Conservation (phyloP, 225 moss, liverwort and hornwort species). For the Lunularia cruciata region DNA sequence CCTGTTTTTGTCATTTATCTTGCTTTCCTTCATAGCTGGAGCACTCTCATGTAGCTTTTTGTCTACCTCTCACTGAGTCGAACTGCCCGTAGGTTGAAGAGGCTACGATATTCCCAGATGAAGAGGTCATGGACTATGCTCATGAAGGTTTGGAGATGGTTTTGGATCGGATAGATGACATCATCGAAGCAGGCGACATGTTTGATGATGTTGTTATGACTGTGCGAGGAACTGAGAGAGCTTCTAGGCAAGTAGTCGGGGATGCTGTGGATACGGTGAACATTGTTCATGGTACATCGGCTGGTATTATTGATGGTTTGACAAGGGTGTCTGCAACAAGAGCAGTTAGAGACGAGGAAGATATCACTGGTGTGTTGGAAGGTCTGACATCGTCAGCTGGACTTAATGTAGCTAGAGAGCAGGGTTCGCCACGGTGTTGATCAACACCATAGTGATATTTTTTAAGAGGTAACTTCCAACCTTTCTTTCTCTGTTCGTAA, state of each 20-base stretch:
- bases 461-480: no score
- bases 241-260: constrained; percentile 11
- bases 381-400: background rate
- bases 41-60: background rate
- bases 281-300: background rate
- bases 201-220: constrained; percentile 22
- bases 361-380: background rate
- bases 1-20: background rate
- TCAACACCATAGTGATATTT: no score
- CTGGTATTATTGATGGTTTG: background rate
- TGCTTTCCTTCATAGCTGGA: background rate
- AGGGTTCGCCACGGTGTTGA: no score
- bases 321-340: constrained; percentile 19
- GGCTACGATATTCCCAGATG: constrained; percentile 26
- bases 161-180: constrained; percentile 37
- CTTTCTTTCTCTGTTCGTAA: no score
- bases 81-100: constrained; percentile 31
- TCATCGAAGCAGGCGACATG: constrained; percentile 43
- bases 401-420: background rate
- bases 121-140: constrained; percentile 13
- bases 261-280: constrained; percentile 1
- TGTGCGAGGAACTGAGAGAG: background rate
- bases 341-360: constrained; percentile 7
- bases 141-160: constrained; percentile 24
- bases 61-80: no score